A percentile compares a stretch with the other conserved stretches of the same genome.
Conservation (phyloP, 495 filamentous ascomycete species). For the Glarea lozoyensis region DNA sequence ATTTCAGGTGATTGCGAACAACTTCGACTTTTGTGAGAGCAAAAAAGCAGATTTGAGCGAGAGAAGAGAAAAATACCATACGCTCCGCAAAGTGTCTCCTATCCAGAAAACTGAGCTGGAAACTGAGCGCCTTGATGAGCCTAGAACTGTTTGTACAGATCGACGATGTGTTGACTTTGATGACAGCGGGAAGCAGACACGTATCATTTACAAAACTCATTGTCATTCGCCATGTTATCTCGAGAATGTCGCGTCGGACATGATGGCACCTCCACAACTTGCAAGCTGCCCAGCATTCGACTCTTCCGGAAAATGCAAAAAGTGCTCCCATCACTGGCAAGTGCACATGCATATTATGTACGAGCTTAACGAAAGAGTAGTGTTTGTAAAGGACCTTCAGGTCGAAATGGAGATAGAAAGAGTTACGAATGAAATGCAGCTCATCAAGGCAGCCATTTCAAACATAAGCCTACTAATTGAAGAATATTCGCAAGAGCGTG, state of each 20-base stretch:
- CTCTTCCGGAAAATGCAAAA: slow-evolving; percentile 6
- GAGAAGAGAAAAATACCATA: slow-evolving; percentile 11
- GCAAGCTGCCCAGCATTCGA: slow-evolving; percentile 18
- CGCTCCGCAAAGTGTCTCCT: slow-evolving; percentile 19
- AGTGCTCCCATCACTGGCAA: slow-evolving; percentile 27
- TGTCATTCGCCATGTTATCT: slow-evolving; percentile 20
- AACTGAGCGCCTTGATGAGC: slow-evolving; percentile 4
- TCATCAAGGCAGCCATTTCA: slow-evolving; percentile 19
- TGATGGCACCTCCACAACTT: slow-evolving; percentile 9
- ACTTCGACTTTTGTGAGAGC: slow-evolving; percentile 24
- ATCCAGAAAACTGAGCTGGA: slow-evolving; percentile 7
- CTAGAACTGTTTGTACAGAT: slow-evolving; percentile 15
- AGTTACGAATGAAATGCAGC: slow-evolving; percentile 16
- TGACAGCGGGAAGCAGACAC: slow-evolving; percentile 12
- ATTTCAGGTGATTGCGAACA: slow-evolving; percentile 24
- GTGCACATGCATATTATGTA: slow-evolving; percentile 27
- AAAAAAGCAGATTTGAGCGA: slow-evolving; percentile 17
- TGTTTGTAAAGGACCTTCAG: slow-evolving; percentile 15
- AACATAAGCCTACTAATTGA: slow-evolving; percentile 13
- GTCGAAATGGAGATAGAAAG: slow-evolving; percentile 20
- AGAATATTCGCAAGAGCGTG: slow-evolving; percentile 26
- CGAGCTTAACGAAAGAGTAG: slow-evolving; percentile 18
- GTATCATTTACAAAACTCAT: slow-evolving; percentile 11
- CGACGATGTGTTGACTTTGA: slow-evolving; percentile 4
- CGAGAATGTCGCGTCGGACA: slow-evolving; percentile 7